phyloP scores from a whole-genome alignment of 2,329 filamentous ascomycete genomes.

The Talaromyces sp. region DNA sequence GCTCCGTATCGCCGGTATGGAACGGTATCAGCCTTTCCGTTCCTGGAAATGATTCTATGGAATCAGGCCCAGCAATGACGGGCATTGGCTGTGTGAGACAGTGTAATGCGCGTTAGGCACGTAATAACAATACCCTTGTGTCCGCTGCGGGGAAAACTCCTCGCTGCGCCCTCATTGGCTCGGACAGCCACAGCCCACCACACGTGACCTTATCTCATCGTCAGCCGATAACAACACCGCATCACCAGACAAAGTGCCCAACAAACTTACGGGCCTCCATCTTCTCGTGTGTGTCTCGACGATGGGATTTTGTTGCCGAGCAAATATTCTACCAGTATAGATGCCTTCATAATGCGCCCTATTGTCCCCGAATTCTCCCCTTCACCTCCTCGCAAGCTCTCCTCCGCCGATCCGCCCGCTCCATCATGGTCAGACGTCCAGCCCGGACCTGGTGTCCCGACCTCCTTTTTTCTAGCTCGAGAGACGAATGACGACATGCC shows the following conservation, averaged over 20 bases:
- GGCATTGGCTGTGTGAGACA: neutral
- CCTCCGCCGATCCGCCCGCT: constrained; percentile 26
- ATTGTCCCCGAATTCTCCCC: constrained; percentile 29
- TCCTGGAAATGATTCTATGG: neutral
- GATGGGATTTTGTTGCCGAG: neutral
- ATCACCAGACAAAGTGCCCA: neutral
- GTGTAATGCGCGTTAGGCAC: neutral
- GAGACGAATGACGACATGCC: constrained; percentile 19
- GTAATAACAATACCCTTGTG: neutral
- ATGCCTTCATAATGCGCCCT: constrained; percentile 32
- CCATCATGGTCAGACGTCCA: constrained; percentile 34
- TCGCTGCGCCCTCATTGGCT: neutral
- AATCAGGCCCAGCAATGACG: too few species aligned
- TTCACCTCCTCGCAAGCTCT: constrained; percentile 33
- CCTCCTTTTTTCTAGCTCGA: constrained; percentile 57
- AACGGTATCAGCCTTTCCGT: neutral
- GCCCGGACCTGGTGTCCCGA: constrained; percentile 38
- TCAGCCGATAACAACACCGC: constrained; percentile 1
- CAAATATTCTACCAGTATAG: neutral
- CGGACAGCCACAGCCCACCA: constrained; percentile 1
- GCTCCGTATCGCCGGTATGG: neutral
- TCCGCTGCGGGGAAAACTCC: constrained; percentile 2
- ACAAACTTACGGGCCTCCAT: neutral
- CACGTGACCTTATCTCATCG: constrained; percentile 15
- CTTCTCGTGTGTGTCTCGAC: neutral